These are phyloP conservation scores for Aspergillus nanangensis DNA, from an alignment of 495 filamentous ascomycete genomes.

Conservation along the genomic window DNA sequence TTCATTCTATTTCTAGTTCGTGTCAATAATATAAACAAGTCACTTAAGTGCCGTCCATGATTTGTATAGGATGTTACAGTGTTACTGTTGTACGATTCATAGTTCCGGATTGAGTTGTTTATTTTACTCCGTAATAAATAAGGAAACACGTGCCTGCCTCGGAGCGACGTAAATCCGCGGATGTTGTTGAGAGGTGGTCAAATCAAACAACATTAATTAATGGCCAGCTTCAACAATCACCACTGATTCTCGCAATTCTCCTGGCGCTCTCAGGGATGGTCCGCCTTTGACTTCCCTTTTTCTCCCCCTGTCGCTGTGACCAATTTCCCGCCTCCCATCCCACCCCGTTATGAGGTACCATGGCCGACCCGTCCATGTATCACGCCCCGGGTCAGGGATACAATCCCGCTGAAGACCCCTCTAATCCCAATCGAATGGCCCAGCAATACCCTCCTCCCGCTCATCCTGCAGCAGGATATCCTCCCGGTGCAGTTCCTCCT, in stretches of 20 bases:
- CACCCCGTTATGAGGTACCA: constrained; percentile 26
- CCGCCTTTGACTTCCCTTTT: neutral
- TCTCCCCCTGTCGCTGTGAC: constrained; percentile 1
- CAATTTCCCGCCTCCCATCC: constrained; percentile 3
- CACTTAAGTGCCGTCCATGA: no score
- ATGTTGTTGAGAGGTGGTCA: constrained; percentile 33
- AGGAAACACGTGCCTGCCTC: constrained; percentile 1
- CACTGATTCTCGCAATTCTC: constrained; percentile 4
- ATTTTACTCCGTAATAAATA: neutral
- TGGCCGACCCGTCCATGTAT: constrained; percentile 78
- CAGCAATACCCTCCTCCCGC: constrained; percentile 43
- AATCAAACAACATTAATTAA: neutral
- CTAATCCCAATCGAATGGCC: constrained; percentile 53
- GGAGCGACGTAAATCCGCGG: constrained; percentile 35
- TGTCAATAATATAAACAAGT: no score
- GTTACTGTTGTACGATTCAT: neutral
- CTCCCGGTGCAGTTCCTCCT: constrained; percentile 55
- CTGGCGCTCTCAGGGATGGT: neutral
- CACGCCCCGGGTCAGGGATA: constrained; percentile 58
- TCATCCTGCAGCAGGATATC: constrained; percentile 29
- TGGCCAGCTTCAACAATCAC: constrained; percentile 1
- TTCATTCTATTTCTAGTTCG: no score
- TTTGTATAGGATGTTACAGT: neutral
- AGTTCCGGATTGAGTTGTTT: neutral
- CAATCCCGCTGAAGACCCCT: constrained; percentile 58